Conservation (phyloP, 139 green algal genomes). For the Marvania coccoides region DNA sequence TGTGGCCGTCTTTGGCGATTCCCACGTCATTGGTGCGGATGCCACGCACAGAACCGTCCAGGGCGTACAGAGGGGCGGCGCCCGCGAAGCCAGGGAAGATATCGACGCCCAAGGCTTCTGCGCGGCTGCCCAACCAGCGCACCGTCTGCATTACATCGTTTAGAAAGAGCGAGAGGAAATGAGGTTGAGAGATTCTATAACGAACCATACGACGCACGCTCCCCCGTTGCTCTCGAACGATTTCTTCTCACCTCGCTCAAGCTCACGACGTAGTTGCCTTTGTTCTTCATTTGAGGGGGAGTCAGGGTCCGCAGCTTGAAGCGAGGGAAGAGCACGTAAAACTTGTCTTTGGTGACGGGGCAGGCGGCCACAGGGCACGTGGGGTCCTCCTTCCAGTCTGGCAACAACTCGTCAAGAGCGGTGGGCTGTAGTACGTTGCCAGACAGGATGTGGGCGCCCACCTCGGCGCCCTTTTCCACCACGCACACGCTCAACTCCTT, state of each 20-base stretch:
- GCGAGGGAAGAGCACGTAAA: constrained; percentile 39
- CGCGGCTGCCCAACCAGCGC: constrained; percentile 67
- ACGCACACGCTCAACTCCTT: constrained; percentile 81
- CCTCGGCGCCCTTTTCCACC: constrained; percentile 82
- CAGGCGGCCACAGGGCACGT: constrained; percentile 14
- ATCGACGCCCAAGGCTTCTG: constrained; percentile 83
- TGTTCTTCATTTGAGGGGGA: constrained; percentile 70
- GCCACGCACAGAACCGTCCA: constrained; percentile 51
- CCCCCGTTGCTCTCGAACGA: too few species aligned
- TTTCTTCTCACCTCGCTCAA: constrained; percentile 34
- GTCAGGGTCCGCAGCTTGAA: constrained; percentile 41
- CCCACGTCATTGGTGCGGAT: constrained; percentile 77
- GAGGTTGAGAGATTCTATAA: too few species aligned
- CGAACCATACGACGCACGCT: background rate
- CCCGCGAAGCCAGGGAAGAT: constrained; percentile 82
- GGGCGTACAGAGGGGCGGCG: constrained; percentile 41
- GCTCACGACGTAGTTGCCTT: constrained; percentile 84
- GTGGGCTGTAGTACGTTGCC: constrained; percentile 83
- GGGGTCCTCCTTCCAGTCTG: constrained; percentile 59
- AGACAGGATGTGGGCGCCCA: constrained; percentile 80
- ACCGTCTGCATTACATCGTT: too few species aligned
- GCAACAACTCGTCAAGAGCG: constrained; percentile 81
- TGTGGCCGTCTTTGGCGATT: constrained; percentile 56
- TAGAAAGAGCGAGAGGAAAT: too few species aligned
- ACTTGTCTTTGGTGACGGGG: constrained; percentile 32